These are phyloP conservation scores for Microbotryum scabiosae DNA, from an alignment of 1,284 basidiomycete species.

Conservation along the genomic window DNA sequence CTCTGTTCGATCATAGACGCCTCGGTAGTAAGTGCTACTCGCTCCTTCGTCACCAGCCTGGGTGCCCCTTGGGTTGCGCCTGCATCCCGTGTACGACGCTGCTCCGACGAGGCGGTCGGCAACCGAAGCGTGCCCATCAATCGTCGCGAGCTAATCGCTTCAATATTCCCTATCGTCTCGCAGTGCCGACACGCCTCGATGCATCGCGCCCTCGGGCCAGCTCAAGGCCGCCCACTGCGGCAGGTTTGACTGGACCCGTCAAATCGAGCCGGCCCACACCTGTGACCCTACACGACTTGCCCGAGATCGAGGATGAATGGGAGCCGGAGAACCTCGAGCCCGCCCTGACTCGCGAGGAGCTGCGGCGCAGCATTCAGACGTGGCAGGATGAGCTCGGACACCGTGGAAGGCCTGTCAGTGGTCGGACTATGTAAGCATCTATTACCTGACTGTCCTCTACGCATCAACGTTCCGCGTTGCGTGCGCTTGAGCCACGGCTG, in stretches of 20 bases:
- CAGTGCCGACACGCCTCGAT: conserved; percentile 3
- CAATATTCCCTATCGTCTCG: neutral
- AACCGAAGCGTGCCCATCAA: no score
- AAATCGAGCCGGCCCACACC: conserved; percentile 11
- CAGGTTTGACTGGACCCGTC: conserved; percentile 1
- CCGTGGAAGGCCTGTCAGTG: conserved; percentile 19
- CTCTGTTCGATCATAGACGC: no score
- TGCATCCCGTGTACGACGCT: no score
- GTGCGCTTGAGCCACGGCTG: neutral
- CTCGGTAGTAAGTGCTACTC: no score
- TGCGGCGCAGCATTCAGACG: conserved; percentile 18
- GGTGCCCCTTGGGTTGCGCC: no score
- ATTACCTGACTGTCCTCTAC: no score
- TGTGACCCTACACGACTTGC: conserved; percentile 17
- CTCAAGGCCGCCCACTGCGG: conserved; percentile 15
- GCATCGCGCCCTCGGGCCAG: conserved; percentile 4
- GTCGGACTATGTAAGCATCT: conserved; percentile 28
- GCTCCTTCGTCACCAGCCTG: no score
- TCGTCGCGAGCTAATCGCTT: neutral
- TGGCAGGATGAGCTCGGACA: conserved; percentile 27
- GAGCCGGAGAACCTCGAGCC: conserved; percentile 23
- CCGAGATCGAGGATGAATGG: conserved; percentile 19
- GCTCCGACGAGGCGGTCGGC: no score
- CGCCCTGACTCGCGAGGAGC: conserved; percentile 17
- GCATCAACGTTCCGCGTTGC: no score